phyloP scores from a whole-genome alignment of 768 basidiomycete genomes.

The Leccinum fibrillosum region DNA sequence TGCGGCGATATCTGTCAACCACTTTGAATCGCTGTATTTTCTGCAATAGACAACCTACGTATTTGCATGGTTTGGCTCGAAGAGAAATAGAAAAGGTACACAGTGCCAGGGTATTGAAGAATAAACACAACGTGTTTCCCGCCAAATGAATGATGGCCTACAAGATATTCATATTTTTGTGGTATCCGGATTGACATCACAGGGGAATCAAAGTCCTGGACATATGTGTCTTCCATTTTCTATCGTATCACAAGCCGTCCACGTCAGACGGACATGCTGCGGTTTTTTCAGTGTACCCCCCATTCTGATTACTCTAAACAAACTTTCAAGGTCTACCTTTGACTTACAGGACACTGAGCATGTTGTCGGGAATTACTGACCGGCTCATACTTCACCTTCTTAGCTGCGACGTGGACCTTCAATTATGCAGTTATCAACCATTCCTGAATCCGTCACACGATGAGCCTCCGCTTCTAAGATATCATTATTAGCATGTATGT shows the following conservation, averaged over 20 bases:
- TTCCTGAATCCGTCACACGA: neutral
- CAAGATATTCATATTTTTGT: neutral
- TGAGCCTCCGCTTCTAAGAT: neutral
- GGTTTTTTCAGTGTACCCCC: neutral
- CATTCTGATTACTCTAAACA: neutral
- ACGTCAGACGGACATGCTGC: neutral
- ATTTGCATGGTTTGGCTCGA: neutral
- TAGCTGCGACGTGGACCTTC: neutral
- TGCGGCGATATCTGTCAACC: slow-evolving; percentile 4
- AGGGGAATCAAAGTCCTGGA: neutral
- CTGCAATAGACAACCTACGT: slow-evolving; percentile 22
- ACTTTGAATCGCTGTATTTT: slow-evolving; percentile 19
- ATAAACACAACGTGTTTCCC: neutral
- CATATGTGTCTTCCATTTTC: neutral
- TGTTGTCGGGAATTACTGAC: neutral
- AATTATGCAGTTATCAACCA: slow-evolving; percentile 3
- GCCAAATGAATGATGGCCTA: neutral
- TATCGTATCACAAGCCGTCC: neutral
- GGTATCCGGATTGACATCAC: slow-evolving; percentile 2
- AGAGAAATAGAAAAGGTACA: neutral
- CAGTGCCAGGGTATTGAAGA: neutral
- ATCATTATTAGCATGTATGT: slow-evolving; percentile 20
- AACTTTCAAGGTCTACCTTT: neutral
- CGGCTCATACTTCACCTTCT: neutral
- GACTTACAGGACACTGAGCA: neutral